Percentiles rank a stretch among this genome's conserved stretches.
These are phyloP conservation scores for Zymoseptoria tritici DNA, from an alignment of 2,329 filamentous ascomycete species.

Conservation along the genomic window DNA sequence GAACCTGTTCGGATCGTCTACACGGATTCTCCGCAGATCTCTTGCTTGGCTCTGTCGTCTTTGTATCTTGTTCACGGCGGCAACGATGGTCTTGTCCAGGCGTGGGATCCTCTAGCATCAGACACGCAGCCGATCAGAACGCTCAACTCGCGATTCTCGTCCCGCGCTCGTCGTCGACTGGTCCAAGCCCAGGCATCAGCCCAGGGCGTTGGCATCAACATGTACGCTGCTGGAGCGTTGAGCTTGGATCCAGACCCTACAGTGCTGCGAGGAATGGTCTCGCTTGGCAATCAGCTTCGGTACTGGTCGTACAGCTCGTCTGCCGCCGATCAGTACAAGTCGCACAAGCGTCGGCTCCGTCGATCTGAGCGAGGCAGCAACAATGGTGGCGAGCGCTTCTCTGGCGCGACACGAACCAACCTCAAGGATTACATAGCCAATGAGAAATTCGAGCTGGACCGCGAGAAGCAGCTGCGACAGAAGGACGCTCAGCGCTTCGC, in stretches of 20 bases:
- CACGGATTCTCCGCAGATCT: slow-evolving; percentile 83
- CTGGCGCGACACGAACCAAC: slow-evolving; percentile 58
- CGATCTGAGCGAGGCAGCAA: slow-evolving; percentile 61
- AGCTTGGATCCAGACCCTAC: slow-evolving; percentile 82
- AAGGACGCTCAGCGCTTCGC: slow-evolving; percentile 65
- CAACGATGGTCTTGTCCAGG: slow-evolving; percentile 88
- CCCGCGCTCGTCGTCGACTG: slow-evolving; percentile 69
- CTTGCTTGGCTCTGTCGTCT: slow-evolving; percentile 72
- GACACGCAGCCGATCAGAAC: slow-evolving; percentile 71
- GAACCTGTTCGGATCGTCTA: slow-evolving; percentile 72
- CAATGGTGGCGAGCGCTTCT: slow-evolving; percentile 50
- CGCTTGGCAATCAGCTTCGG: slow-evolving; percentile 76
- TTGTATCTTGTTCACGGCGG: slow-evolving; percentile 89
- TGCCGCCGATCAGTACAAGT: slow-evolving; percentile 62
- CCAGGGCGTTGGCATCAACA: slow-evolving; percentile 62
- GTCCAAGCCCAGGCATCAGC: slow-evolving; percentile 61
- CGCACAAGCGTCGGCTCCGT: slow-evolving; percentile 70
- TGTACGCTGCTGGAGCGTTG: slow-evolving; percentile 76
- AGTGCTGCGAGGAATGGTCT: slow-evolving; percentile 74
- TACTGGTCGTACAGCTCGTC: slow-evolving; percentile 94
- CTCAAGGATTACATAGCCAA: slow-evolving; percentile 76
- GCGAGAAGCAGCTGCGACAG: slow-evolving; percentile 59
- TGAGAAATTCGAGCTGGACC: slow-evolving; percentile 73
- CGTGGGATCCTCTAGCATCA: slow-evolving; percentile 92
- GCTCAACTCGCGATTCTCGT: slow-evolving; percentile 75